Percentiles rank a stretch among this genome's conserved stretches.
Evolutionary conservation across 768 basidiomycete genomes (phyloP).

Genomic region (Chalciporus pseudorubinellus): DNA sequence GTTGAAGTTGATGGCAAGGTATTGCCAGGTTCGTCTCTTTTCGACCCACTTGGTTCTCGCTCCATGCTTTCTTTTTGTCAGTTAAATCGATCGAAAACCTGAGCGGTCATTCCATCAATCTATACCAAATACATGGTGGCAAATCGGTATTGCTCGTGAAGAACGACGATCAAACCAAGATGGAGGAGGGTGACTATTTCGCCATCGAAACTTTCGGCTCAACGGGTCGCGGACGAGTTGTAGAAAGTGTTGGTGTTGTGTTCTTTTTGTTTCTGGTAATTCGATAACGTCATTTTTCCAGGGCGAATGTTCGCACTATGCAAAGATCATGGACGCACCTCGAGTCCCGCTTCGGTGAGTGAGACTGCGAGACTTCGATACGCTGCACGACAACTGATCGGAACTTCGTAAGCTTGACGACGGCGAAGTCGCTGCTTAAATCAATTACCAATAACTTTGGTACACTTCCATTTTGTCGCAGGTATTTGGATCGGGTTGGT

Average conservation of each 20-base stretch:
- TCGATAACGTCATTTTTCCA: conserved; percentile 27
- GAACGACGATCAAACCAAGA: conserved; percentile 87
- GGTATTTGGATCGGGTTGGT: conserved; percentile 90
- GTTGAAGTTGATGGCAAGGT: conserved; percentile 88
- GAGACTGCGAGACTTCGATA: not conserved
- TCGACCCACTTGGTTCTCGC: not conserved
- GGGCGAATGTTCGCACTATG: conserved; percentile 96
- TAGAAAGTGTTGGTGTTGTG: conserved; percentile 61
- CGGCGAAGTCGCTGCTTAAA: conserved; percentile 82
- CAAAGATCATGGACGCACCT: conserved; percentile 65
- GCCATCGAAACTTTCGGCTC: conserved; percentile 99
- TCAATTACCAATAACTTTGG: conserved; percentile 92
- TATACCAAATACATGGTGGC: conserved; percentile 89
- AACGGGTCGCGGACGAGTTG: conserved; percentile 87
- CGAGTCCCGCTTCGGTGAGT: conserved; percentile 72
- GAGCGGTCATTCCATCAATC: conserved; percentile 90
- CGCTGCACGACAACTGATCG: not conserved
- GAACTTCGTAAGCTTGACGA: conserved; percentile 67
- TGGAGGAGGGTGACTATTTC: conserved; percentile 99
- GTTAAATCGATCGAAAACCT: conserved; percentile 94
- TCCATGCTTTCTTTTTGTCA: conserved; percentile 28
- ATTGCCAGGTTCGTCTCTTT: conserved; percentile 58
- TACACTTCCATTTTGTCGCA: conserved; percentile 90
- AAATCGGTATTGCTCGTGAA: conserved; percentile 91
- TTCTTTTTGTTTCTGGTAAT: not conserved